Percentiles rank a stretch among this genome's conserved stretches.
Evolutionary conservation across 176 grass and related monocot genomes (phyloP).

Genomic region (Canna indica): DNA sequence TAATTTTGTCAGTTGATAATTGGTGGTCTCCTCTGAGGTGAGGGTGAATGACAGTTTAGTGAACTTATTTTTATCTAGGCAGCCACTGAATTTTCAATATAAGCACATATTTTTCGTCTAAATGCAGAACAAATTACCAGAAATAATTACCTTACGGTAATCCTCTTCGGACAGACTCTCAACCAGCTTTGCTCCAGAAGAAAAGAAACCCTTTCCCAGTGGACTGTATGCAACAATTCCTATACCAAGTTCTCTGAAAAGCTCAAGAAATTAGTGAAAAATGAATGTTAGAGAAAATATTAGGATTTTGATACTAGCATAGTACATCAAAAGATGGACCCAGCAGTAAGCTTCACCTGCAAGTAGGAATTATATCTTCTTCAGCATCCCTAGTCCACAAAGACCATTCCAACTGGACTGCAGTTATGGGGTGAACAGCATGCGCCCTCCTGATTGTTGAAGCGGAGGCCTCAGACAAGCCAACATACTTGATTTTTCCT

Average conservation of each 20-base stretch:
- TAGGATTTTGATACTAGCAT: neutral
- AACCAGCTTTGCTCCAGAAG: conserved; percentile 35
- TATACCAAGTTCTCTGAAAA: conserved; percentile 57
- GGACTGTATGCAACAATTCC: conserved; percentile 64
- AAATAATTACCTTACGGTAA: conserved; percentile 47
- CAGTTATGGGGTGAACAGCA: conserved; percentile 47
- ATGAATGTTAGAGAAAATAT: neutral
- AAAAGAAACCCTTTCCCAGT: conserved; percentile 45
- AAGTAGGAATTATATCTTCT: conserved; percentile 56
- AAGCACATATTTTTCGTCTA: no score
- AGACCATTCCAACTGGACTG: conserved; percentile 54
- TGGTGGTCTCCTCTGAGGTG: no score
- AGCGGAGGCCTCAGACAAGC: conserved; percentile 45
- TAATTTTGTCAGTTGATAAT: no score
- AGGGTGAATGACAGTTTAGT: no score
- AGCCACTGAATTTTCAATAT: no score
- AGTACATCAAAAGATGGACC: no score
- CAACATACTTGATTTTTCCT: conserved; percentile 62
- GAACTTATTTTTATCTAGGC: no score
- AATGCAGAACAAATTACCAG: no score
- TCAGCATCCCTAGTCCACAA: conserved; percentile 59
- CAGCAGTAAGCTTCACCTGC: conserved; percentile 32
- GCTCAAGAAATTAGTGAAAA: neutral
- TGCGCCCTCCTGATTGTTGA: conserved; percentile 59
- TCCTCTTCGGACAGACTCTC: conserved; percentile 28